These are phyloP conservation scores for Filobasidium uniguttulatum DNA, from an alignment of 1,284 basidiomycete genomes.

Conservation along the genomic window DNA sequence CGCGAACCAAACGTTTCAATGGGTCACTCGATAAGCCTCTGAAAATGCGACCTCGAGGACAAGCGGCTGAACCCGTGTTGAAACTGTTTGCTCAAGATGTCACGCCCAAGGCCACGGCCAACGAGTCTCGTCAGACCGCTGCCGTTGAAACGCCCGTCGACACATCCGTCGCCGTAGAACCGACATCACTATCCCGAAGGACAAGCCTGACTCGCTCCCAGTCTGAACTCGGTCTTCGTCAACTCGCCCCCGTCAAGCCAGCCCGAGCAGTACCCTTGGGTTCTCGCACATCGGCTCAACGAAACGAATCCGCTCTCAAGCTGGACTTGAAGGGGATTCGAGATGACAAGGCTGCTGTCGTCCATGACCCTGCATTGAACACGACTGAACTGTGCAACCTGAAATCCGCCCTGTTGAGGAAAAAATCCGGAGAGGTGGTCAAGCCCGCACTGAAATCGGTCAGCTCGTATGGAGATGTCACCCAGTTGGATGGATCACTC, in stretches of 20 bases:
- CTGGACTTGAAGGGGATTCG: slow-evolving; percentile 32
- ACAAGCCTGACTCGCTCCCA: slow-evolving; percentile 16
- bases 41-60: neutral
- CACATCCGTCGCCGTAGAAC: neutral
- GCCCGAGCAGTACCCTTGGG: slow-evolving; percentile 5
- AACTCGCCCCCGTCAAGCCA: slow-evolving; percentile 5
- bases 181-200: slow-evolving; percentile 3
- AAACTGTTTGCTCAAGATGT: no score
- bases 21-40: neutral
- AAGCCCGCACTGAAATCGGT: slow-evolving; percentile 76
- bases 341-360: slow-evolving; percentile 4
- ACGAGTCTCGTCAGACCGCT: no score
- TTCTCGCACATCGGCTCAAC: slow-evolving; percentile 15
- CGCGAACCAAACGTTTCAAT: slow-evolving; percentile 6
- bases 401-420: slow-evolving; percentile 47
- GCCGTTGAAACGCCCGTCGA: neutral
- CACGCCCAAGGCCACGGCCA: no score
- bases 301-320: slow-evolving; percentile 30
- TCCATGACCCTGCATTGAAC: neutral
- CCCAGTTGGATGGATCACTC: slow-evolving; percentile 43
- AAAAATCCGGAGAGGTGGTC: slow-evolving; percentile 84
- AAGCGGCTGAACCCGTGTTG: no score
- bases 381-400: slow-evolving; percentile 9
- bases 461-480: slow-evolving; percentile 38
- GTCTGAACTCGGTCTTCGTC: slow-evolving; percentile 8